Base-by-base conservation (phyloP, 2,329 filamentous ascomycete genomes). In the Colletotrichum tofieldiae region DNA sequence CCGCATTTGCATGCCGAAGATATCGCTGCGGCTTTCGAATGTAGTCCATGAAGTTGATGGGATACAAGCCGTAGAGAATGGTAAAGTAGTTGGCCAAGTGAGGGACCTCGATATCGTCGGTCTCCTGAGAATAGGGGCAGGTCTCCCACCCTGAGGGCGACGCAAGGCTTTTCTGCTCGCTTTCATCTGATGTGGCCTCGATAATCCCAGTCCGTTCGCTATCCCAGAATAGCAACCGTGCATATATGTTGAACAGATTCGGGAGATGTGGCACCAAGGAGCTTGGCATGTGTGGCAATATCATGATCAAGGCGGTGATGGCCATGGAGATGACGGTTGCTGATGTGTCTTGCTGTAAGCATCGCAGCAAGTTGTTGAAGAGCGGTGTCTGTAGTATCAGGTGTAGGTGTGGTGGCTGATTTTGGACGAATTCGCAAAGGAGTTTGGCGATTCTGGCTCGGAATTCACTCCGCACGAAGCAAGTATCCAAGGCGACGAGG, bases 31-130 rank as follows among this genome's bases (percentile, higher is more conserved):
- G 93, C 78, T 96, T 96, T 68, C 93, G 89, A 73, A 96, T 93
- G 78, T 96, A 96, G 80, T 92, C 93, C 89, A 94, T 93, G 76
- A 96, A 94, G 79, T 96, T 96, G 78, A 96, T 89, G 1, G 94
- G 94, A 75, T 96, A 96, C 5, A 96, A 83, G 0, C 94, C 94
- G 76, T 96, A 96, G 0, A 96, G 85, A 35, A 95, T 92, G 3
- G 93, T 95, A 77, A 95, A 96, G 80, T 94, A 95, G 76, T 92
- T 90, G 65, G 91, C 82, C 1, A 96, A 86, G 72, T 94, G 91
- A 6, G 91, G 90, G 2, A 94, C 89, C 3, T 87, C 84, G 7
- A 87, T 86, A 52, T 90, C 89, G 65, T 93, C 89, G 14, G 86
- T 84, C 43, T 92, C 90, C n/a, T 90, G 85, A 7, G 90, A 86